Base-by-base conservation (phyloP, 495 filamentous ascomycete genomes). In the Aspergillus affinis region DNA sequence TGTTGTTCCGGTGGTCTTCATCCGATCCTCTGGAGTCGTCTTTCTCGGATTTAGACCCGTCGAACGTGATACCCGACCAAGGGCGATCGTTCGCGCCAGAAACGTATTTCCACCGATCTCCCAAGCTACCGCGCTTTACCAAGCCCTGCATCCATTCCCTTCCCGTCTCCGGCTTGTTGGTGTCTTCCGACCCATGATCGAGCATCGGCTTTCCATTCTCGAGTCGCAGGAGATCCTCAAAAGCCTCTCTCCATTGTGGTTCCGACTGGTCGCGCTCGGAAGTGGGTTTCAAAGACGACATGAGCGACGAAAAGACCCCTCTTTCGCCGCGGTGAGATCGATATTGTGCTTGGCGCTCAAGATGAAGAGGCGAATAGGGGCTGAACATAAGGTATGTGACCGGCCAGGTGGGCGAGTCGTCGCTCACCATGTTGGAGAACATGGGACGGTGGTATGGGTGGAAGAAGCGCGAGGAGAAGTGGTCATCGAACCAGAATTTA, bases 171-270 rank as follows among this genome's bases (percentile, higher is more conserved):
- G 32, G 55, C 53, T 64, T 72, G 26, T 54, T 60, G 8, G 64
- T 58, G 1, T 61, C 55, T n/a, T 58, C 21, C 2, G 61, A 46
- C 30, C 71, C 67, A 26, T 56, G 68, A 48, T 78, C 75, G 6
- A 79, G 65, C 72, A 83, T 73, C 6, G 72, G 67, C 58, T 78
- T 75, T 50, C 78, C 82, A 51, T 79, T 81, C 41, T 81, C 71
- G 2, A 83, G 68, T 23, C 72, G 69, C 10, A 86, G 54, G 10
- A 86, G 71, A 66, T 86, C 83, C 60, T 84, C 82, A 57, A 84
- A 84, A 0, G 83, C 83, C 52, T 79, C 75, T 17, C 80, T 74
- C 81, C 81, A 85, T 30, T 70, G 76, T 6, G 76, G 74, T 54
- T 78, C 72, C 5, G 59, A 61, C 4, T 69, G 62, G 20, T 77